phyloP scores from a whole-genome alignment of 2,329 filamentous ascomycete genomes.

The Penicillium sp. region DNA sequence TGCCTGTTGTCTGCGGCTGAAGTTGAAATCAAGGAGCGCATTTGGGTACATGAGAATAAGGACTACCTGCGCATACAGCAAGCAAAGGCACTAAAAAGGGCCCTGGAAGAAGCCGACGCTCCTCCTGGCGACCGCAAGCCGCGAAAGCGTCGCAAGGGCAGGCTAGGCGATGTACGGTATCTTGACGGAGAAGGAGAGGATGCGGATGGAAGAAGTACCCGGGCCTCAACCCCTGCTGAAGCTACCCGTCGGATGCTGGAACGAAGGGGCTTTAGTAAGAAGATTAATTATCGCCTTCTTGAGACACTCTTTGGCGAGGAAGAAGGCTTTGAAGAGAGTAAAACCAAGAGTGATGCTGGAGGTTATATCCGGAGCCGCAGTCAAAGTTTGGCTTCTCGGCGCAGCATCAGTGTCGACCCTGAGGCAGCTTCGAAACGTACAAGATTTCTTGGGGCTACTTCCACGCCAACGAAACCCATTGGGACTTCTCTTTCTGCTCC shows the following conservation, averaged over 20 bases:
- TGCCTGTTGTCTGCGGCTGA: conserved; percentile 78
- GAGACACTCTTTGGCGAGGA: conserved; percentile 48
- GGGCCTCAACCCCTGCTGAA: conserved; percentile 71
- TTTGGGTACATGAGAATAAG: conserved; percentile 95
- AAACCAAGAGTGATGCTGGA: conserved; percentile 34
- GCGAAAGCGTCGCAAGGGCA: conserved; percentile 54
- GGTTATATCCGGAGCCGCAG: conserved; percentile 41
- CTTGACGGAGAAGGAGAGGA: conserved; percentile 56
- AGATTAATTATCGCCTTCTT: conserved; percentile 68
- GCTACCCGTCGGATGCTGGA: conserved; percentile 72
- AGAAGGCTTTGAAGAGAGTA: conserved; percentile 32
- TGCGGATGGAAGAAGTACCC: conserved; percentile 67
- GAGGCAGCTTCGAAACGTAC: conserved; percentile 26
- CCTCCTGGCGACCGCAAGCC: conserved; percentile 47
- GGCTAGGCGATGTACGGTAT: conserved; percentile 53
- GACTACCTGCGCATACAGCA: conserved; percentile 89
- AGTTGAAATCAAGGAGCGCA: conserved; percentile 80
- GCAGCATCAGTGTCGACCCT: conserved; percentile 35
- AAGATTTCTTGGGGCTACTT: conserved; percentile 21
- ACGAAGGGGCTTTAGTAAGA: conserved; percentile 71
- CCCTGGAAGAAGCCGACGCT: conserved; percentile 60
- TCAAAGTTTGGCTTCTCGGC: conserved; percentile 37
- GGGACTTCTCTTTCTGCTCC: conserved; percentile 21
- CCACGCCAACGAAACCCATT: conserved; percentile 22
- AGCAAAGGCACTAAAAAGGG: conserved; percentile 77